Evolutionary conservation across 176 grass and related monocot species (phyloP).

Genomic region (Lolium perenne): DNA sequence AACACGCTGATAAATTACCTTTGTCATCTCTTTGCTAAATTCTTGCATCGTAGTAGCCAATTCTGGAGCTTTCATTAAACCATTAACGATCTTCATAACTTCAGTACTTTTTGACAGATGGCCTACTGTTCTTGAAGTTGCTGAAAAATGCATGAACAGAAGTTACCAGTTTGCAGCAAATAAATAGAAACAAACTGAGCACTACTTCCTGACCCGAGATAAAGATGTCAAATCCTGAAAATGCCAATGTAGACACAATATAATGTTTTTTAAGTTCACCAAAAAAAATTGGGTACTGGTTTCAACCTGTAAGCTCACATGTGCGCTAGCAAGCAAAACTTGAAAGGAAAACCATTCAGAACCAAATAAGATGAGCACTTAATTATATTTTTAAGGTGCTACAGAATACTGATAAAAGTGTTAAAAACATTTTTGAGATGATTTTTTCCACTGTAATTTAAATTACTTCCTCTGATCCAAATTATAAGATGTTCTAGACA

Average conservation of each 20-base stretch:
- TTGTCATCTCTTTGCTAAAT: slow-evolving; percentile 97
- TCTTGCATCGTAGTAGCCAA: slow-evolving; percentile 88
- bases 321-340: slow-evolving; percentile 4
- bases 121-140: slow-evolving; percentile 79
- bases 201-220: not conserved
- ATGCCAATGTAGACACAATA: not conserved
- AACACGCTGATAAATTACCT: slow-evolving; percentile 52
- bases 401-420: not conserved
- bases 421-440: not conserved
- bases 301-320: not conserved
- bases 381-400: not conserved
- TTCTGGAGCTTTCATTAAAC: slow-evolving; percentile 96
- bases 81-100: slow-evolving; percentile 91
- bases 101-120: slow-evolving; percentile 93
- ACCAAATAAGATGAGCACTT: slow-evolving; percentile 32
- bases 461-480: not conserved
- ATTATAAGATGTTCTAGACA: not conserved
- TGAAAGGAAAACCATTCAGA: not conserved
- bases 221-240: slow-evolving; percentile 13
- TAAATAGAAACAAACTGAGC: slow-evolving; percentile 7
- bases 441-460: not conserved
- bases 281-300: not conserved
- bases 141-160: slow-evolving; percentile 48
- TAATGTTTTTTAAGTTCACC: not conserved
- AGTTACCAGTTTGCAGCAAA: slow-evolving; percentile 35